Conservation (phyloP, 805 yeast genomes). For the Yarrowia keelungensis region DNA sequence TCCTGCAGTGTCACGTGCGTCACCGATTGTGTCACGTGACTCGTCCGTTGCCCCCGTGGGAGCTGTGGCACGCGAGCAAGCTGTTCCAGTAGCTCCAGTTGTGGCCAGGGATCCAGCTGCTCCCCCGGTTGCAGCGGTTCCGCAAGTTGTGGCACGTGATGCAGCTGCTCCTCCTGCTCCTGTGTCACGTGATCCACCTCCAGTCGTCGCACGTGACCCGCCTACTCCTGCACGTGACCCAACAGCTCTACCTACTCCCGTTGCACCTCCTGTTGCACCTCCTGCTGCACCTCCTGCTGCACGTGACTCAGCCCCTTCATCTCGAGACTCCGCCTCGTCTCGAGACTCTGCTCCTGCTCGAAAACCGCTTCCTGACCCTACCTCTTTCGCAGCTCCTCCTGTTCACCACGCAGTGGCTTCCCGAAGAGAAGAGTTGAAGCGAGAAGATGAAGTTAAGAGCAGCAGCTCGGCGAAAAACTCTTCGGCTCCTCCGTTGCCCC, state of each 20-base stretch:
- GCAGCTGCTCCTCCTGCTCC: not conserved
- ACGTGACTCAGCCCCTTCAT: not conserved
- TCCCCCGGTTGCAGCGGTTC: not conserved
- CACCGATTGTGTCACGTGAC: not conserved
- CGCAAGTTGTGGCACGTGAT: not conserved
- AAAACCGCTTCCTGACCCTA: slow-evolving; percentile 16
- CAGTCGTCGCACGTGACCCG: not conserved
- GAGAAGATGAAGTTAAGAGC: not conserved
- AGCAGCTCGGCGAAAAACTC: not conserved
- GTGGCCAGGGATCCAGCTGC: not conserved
- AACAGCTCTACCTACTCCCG: slow-evolving; percentile 1
- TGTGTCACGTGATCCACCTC: not conserved
- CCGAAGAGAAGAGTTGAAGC: slow-evolving; percentile 2
- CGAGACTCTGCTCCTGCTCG: not conserved
- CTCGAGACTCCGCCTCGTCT: not conserved
- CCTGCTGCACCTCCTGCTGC: not conserved
- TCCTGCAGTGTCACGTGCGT: not conserved
- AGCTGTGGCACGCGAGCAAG: not conserved
- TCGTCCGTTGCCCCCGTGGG: not conserved
- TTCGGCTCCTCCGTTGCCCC: slow-evolving; percentile 5
- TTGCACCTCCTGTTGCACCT: not conserved
- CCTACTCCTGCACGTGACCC: slow-evolving; percentile 1
- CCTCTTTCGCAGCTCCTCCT: slow-evolving; percentile 28
- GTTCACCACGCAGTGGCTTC: slow-evolving; percentile 27
- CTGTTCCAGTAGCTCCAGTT: not conserved